Percentiles rank a stretch among this genome's conserved stretches.
These are phyloP conservation scores for Astrephomene gubernaculifera DNA, from an alignment of 139 green algal genomes.

Conservation along the genomic window DNA sequence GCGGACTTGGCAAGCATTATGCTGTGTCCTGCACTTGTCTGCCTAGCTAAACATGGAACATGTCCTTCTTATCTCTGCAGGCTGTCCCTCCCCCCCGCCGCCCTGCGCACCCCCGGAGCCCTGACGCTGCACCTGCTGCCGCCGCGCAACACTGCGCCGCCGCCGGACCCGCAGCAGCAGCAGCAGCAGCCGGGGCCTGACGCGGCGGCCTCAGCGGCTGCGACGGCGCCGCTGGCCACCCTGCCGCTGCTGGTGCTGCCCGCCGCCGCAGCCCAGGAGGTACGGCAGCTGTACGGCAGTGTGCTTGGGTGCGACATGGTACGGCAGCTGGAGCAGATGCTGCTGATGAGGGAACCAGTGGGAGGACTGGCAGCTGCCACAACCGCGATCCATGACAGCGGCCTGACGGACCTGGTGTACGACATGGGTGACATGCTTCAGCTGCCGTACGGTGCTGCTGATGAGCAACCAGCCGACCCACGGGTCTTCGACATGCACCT, in stretches of 20 bases:
- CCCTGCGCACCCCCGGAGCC: neutral
- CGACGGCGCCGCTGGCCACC: neutral
- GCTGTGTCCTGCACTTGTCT: neutral
- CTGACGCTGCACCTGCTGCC: slow-evolving; percentile 2
- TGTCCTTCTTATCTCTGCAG: neutral
- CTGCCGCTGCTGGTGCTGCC: slow-evolving; percentile 16
- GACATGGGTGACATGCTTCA: neutral
- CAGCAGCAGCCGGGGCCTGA: neutral
- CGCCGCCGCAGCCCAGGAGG: neutral
- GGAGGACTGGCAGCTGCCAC: neutral
- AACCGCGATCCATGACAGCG: neutral
- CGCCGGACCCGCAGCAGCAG: neutral
- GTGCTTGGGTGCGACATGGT: neutral
- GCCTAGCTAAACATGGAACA: too few species aligned
- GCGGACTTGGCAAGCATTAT: neutral
- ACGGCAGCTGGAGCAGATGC: neutral
- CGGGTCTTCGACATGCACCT: neutral
- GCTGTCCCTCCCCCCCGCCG: neutral
- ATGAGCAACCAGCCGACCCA: neutral
- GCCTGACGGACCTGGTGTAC: neutral
- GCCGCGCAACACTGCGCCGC: neutral
- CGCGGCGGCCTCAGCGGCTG: neutral
- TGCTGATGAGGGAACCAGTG: neutral
- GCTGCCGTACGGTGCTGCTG: neutral
- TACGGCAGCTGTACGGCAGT: neutral